Percentiles rank a stretch among this genome's conserved stretches.
Evolutionary conservation across 208 protist genomes (phyloP).

Genomic region (Strigomonas oncopelti): DNA sequence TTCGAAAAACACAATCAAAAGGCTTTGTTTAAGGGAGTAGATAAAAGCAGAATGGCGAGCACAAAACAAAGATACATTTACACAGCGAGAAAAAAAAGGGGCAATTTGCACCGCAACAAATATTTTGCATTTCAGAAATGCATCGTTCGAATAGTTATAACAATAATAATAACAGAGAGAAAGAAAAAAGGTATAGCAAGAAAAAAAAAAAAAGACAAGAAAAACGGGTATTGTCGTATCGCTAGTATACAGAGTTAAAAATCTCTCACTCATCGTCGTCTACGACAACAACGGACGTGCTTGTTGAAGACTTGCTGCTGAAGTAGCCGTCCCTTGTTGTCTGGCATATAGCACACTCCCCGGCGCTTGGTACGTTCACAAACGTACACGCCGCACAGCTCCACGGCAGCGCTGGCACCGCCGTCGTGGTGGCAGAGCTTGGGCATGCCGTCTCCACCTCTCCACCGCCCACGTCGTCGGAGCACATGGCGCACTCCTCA

Average conservation of each 20-base stretch:
- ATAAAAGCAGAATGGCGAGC: background rate
- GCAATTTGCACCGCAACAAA: background rate
- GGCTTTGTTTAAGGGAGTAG: background rate
- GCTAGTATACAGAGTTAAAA: too few relatives aligned
- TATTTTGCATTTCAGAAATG: background rate
- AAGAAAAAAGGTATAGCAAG: constrained; percentile 4
- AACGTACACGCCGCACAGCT: constrained; percentile 4
- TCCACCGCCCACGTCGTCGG: constrained; percentile 1
- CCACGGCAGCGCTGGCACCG: background rate
- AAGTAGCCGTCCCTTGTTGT: background rate
- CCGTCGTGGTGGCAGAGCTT: background rate
- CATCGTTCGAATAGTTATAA: background rate
- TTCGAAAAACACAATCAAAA: background rate
- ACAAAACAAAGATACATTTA: background rate
- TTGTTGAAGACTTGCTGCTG: background rate
- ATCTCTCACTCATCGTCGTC: too few relatives aligned
- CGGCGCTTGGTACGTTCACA: background rate
- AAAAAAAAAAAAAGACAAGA: constrained; percentile 3
- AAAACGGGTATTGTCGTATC: too few relatives aligned
- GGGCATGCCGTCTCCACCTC: too few relatives aligned
- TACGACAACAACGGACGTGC: too few relatives aligned
- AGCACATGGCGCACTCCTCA: constrained; percentile 7
- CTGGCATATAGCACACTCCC: background rate
- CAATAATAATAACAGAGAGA: background rate
- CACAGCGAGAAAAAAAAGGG: background rate